Base-by-base conservation (phyloP, 164 flowering plant species). In the Tetrastigma voinierianum region DNA sequence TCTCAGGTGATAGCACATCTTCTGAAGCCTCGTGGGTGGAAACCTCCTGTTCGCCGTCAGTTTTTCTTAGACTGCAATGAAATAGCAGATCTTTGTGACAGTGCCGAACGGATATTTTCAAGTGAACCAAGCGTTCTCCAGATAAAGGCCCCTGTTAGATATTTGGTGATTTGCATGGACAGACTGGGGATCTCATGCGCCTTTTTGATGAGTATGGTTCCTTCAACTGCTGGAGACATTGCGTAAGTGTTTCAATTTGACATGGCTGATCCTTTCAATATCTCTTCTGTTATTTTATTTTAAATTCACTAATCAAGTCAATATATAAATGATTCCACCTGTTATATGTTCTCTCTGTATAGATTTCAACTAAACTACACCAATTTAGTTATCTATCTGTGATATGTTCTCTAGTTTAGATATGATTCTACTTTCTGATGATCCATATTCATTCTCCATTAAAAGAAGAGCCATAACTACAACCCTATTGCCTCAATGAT, bases 111-210 rank as follows among this genome's bases (percentile, higher is more conserved):
- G 49, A 90, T 96, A 64, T 96, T 96, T 87, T 73, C 96, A 12
- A 78, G 82, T 73, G 99, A 96, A 75, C 98, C 98, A 21, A 93
- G 84, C 70, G 99, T 96, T 20, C 77, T 96, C 49, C 95, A 93
- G 72, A 84, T 96, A 60, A 91, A 76, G 72, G 99, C 99, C 72
- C 99, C 99, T 49, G 87, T 93, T 19, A 96, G 73, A 96, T 96
- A 58, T 96, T 96, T 85, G 99, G 99, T 75, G 99, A 96, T 86
- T 82, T 96, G 55, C 99, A 96, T 74, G 99, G 99, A 62, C 99
- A 96, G 68, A 93, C 93, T 86, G 99, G 99, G 17, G 99, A 96
- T 81, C 93, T 96, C 25, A 96, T 96, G 99, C 90, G 99, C 58
- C 90, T 96, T 57, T 96, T 96, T 82, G 98, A 96, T 74, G 99